phyloP scores from a whole-genome alignment of 805 yeast species.

The Metschnikowia sp. region DNA sequence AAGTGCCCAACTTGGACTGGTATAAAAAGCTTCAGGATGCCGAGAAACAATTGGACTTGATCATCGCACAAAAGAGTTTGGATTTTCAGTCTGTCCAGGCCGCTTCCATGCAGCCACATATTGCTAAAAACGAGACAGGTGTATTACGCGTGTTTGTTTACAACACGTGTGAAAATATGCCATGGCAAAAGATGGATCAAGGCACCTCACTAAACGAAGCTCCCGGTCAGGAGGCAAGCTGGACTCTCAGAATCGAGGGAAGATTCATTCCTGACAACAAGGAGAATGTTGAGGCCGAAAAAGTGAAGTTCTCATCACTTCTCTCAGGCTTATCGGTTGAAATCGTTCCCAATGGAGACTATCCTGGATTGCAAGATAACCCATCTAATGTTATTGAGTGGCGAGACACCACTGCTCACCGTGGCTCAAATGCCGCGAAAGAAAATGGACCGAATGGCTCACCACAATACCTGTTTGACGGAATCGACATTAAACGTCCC shows the following conservation, averaged over 20 bases:
- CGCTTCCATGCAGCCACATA: conserved; percentile 37
- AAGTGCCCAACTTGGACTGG: conserved; percentile 66
- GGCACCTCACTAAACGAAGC: conserved; percentile 14
- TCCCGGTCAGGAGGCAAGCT: conserved; percentile 44
- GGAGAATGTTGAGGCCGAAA: conserved; percentile 5
- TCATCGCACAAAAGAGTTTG: conserved; percentile 75
- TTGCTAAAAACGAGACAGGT: conserved; percentile 46
- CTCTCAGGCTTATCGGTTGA: conserved; percentile 85
- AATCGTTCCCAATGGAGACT: conserved; percentile 44
- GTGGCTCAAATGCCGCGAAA: conserved; percentile 16
- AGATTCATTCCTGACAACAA: conserved; percentile 48
- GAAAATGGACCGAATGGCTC: conserved; percentile 16
- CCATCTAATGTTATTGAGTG: conserved; percentile 68
- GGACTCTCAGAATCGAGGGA: conserved; percentile 92
- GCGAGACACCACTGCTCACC: conserved; percentile 61
- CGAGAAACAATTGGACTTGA: conserved; percentile 78
- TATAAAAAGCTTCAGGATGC: conserved; percentile 72
- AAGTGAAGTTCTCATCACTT: conserved; percentile 42
- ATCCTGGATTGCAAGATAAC: conserved; percentile 30
- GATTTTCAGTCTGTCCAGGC: conserved; percentile 71
- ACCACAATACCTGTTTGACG: conserved; percentile 58
- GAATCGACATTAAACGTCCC: conserved; percentile 77
- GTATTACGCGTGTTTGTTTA: conserved; percentile 76
- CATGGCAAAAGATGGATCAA: conserved; percentile 57
- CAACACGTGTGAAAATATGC: conserved; percentile 79